These are phyloP conservation scores for Taiwanofungus camphoratus DNA, from an alignment of 1,284 basidiomycete genomes.

Conservation along the genomic window DNA sequence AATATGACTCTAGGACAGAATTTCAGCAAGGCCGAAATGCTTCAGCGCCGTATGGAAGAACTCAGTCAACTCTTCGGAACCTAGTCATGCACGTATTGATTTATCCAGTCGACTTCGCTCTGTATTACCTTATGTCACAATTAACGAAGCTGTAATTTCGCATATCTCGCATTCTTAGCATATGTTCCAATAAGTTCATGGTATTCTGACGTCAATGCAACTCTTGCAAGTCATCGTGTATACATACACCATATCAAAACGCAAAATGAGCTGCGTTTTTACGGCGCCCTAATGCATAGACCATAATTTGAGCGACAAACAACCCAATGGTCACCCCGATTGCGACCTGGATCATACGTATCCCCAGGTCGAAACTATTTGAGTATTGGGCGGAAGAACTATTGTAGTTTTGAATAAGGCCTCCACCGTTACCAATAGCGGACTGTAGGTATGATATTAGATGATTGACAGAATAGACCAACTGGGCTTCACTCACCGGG, in stretches of 20 bases:
- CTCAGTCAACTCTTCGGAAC: conserved; percentile 61
- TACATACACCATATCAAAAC: conserved; percentile 40
- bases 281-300: conserved; percentile 70
- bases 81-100: conserved; percentile 25
- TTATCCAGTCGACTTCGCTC: conserved; percentile 18
- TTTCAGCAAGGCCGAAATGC: conserved; percentile 78
- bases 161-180: background rate
- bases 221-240: conserved; percentile 10
- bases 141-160: background rate
- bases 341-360: conserved; percentile 82
- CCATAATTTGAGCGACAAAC: conserved; percentile 74
- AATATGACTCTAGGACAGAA: conserved; percentile 83
- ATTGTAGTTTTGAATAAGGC: conserved; percentile 65
- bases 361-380: conserved; percentile 59
- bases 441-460: conserved; percentile 39
- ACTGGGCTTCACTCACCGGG: conserved; percentile 47
- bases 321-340: conserved; percentile 82
- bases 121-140: background rate
- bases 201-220: too few species aligned
- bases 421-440: conserved; percentile 81
- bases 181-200: too few species aligned
- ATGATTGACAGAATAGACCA: background rate
- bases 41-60: conserved; percentile 81
- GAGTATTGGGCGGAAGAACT: conserved; percentile 64
- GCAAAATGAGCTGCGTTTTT: conserved; percentile 74